Percentiles rank a stretch among this genome's conserved stretches.
Conservation (phyloP, 1,284 basidiomycete genomes). For the Thecaphora thlaspeos region DNA sequence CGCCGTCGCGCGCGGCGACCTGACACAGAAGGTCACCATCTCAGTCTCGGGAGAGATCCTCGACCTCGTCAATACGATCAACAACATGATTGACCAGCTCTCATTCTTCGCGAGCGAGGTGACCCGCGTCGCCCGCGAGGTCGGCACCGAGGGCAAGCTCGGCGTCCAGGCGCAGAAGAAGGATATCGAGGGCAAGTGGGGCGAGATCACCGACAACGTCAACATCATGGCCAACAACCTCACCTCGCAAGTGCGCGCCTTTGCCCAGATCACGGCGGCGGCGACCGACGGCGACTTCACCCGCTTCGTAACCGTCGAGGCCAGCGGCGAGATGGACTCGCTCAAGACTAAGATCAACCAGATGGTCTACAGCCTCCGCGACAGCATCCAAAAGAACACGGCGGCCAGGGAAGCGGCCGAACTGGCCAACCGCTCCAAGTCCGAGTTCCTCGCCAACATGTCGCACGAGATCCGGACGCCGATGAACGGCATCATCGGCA, state of each 20-base stretch:
- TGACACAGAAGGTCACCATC: constrained; percentile 88
- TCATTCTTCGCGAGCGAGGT: constrained; percentile 92
- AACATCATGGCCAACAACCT: constrained; percentile 69
- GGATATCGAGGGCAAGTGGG: constrained; percentile 96
- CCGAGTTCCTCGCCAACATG: constrained; percentile 70
- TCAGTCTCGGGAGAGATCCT: constrained; percentile 94
- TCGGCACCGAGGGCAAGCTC: constrained; percentile 92
- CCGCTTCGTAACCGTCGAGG: constrained; percentile 98
- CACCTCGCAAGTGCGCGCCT: constrained; percentile 97
- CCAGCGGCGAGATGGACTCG: constrained; percentile 97
- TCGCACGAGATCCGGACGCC: constrained; percentile 58
- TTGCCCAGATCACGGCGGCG: constrained; percentile 96
- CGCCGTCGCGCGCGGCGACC: constrained; percentile 88
- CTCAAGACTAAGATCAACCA: constrained; percentile 99
- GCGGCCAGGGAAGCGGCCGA: constrained; percentile 96
- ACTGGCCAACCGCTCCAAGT: constrained; percentile 86
- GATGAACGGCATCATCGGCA: constrained; percentile 83
- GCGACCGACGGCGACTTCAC: constrained; percentile 99
- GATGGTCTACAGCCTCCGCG: constrained; percentile 97
- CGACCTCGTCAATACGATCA: constrained; percentile 74
- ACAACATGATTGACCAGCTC: constrained; percentile 62
- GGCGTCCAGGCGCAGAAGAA: constrained; percentile 97
- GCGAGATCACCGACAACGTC: constrained; percentile 86
- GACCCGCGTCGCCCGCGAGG: constrained; percentile 90
- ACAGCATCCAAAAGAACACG: constrained; percentile 98